A percentile compares a stretch with the other conserved stretches of the same genome.
These are phyloP conservation scores for Elongisporangium undulatum DNA, from an alignment of 352 stramenopile genomes.

Conservation along the genomic window DNA sequence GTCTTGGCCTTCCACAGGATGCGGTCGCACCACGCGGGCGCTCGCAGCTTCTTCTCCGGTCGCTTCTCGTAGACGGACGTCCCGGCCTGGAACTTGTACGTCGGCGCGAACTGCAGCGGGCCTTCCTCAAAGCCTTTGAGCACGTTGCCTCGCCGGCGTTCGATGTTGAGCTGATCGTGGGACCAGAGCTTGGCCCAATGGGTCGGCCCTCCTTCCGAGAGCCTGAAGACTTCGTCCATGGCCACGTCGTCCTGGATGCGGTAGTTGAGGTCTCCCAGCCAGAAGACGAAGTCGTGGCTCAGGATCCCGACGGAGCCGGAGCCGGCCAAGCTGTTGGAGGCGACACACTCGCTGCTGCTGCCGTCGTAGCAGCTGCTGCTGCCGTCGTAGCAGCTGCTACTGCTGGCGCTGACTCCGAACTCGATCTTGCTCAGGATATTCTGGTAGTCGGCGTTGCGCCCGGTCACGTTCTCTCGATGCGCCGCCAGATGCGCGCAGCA, in stretches of 20 bases:
- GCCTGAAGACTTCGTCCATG: constrained; percentile 71
- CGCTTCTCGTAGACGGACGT: constrained; percentile 96
- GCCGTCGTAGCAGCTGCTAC: constrained; percentile 38
- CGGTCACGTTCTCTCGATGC: constrained; percentile 96
- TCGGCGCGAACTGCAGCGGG: constrained; percentile 90
- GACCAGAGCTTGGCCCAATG: constrained; percentile 31
- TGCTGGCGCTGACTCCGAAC: no score
- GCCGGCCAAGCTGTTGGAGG: no score
- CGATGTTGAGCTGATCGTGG: constrained; percentile 63
- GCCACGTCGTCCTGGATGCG: constrained; percentile 78
- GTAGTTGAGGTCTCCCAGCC: constrained; percentile 93
- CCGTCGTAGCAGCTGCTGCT: constrained; percentile 10
- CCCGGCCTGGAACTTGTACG: constrained; percentile 97
- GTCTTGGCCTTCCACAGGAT: constrained; percentile 78
- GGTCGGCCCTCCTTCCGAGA: constrained; percentile 27
- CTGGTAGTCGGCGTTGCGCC: constrained; percentile 97
- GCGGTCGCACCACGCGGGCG: constrained; percentile 95
- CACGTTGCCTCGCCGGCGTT: constrained; percentile 66
- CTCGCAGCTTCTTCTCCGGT: constrained; percentile 98
- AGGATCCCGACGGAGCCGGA: constrained; percentile 54
- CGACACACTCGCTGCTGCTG: constrained; percentile 23
- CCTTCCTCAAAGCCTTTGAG: constrained; percentile 91
- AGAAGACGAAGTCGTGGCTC: constrained; percentile 99
- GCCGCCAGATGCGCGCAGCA: constrained; percentile 98
- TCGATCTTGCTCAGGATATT: constrained; percentile 96